Base-by-base conservation (phyloP, 2,329 filamentous ascomycete genomes). In the Didymella exigua region DNA sequence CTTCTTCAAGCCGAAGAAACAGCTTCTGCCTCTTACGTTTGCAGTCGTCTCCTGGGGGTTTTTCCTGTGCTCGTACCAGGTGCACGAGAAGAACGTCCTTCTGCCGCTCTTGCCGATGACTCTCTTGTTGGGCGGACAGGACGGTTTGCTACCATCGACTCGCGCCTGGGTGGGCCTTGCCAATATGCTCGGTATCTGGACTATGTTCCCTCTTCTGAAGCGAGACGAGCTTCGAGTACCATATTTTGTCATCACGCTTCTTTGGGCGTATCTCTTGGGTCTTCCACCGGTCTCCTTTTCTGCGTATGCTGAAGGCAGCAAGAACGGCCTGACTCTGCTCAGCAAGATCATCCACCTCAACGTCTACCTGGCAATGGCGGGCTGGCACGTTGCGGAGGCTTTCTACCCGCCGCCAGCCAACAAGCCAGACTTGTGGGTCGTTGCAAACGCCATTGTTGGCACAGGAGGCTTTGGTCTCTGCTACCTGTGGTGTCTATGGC, bases 1-100 rank as follows among this genome's bases (percentile, higher is more conserved):
- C 24, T 90, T 96, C 71, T 72, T 91, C 50, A 87, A 87, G 44
- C 95, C 95, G 0, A 84, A 85, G 42, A 93, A 89, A 65, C 84
- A 88, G 36, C 81, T 95, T 4, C 77, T 98, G 13, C 92, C 92
- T 1, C 83, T 90, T 30, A 90, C 90, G 0, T 85, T 98, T 54
- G 89, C 93, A 1, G 84, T 89, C 1, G 92, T 90, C 0, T 90
- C 93, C 2, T 99, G 95, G 95, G 93, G 89, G 0, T 99, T 99
- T 80, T 99, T 98, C 74, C 81, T 99, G 14, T 98, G 96, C 78
- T 96, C 91, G 67, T 99, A 96, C 74, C 95, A 99, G 72, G 96
- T 99, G 0, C 95, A 99, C 69, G 95, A 99, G 78, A 99, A 99
- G 82, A 97, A 93, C 62, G 91, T 96, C 0, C 81, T 99, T 5